Conservation (phyloP, 768 basidiomycete species). For the Holtermanniella nyarrowii region DNA sequence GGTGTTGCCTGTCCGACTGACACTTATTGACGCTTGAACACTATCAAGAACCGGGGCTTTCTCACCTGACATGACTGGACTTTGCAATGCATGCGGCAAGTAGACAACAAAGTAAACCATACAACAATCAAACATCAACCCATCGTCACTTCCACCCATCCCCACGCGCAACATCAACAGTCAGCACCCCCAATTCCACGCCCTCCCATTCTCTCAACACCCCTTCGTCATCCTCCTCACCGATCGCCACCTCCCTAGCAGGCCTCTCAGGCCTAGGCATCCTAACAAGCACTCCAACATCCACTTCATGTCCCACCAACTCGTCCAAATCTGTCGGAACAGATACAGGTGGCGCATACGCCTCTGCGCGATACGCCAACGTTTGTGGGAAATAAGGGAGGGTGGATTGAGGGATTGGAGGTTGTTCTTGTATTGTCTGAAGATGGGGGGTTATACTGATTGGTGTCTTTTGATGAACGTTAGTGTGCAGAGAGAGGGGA, state of each 20-base stretch:
- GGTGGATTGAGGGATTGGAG: conserved; percentile 15
- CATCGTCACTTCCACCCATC: no score
- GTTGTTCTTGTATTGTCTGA: background rate
- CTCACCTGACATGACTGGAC: no score
- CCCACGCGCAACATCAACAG: background rate
- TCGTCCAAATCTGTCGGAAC: conserved; percentile 8
- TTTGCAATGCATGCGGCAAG: no score
- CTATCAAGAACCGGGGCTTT: no score
- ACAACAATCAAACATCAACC: background rate
- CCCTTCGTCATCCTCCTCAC: conserved; percentile 14
- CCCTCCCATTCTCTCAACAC: conserved; percentile 26
- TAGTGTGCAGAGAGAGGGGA: background rate
- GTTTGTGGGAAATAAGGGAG: conserved; percentile 29
- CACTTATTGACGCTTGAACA: no score
- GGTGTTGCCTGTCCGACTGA: no score
- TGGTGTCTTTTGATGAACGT: conserved; percentile 6
- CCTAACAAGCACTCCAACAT: conserved; percentile 20
- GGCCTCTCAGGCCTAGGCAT: conserved; percentile 18
- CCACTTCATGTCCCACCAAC: conserved; percentile 15
- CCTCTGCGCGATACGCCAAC: conserved; percentile 24
- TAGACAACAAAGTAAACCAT: background rate
- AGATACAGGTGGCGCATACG: conserved; percentile 13
- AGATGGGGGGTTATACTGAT: conserved; percentile 24
- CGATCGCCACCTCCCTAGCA: background rate
- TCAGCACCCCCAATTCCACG: conserved; percentile 20